Evolutionary conservation across 2,329 filamentous ascomycete species (phyloP), one percentile per base, ranked within the genome.

Genomic region (Thielaviopsis populi): DNA sequence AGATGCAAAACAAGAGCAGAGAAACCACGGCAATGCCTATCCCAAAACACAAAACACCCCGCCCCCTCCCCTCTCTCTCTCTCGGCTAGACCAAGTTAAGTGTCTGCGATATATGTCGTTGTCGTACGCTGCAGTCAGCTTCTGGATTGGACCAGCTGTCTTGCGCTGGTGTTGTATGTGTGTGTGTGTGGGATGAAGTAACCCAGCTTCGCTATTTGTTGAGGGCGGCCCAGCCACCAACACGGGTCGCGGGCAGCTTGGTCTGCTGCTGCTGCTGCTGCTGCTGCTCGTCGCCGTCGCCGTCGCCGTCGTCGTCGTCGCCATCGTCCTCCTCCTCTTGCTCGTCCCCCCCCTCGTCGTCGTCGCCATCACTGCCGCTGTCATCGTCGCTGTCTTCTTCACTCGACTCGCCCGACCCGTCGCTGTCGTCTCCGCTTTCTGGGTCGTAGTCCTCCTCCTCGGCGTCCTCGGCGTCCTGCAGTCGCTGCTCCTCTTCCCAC

Each of bases 401-500:
- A 0, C 72, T 76, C 0, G 73, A 76, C 0, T 75, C 77, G 0
- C 78, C 78, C 1, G 78, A 80, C 2, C 81, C 80, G 0, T 80
- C 81, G 1, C 79, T 79, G 0, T 78, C 78, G 0, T 78, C 80
- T 3, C 80, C 80, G 15, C 74, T 76, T 40, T 76, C 79, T 1
- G 84, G 84, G 65, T 86, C 82, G 68, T 86, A 86, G 68, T 86
- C 83, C 68, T 86, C 83, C 68, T 86, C 84, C 3, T 83, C 76
- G 64, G 84, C 83, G 59, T 84, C 83, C 64, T 85, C 83, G 1
- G 83, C 82, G 43, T 85, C 81, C 65, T 82, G 79, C 42, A 82
- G 67, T 65, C 75, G 73, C 68, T 82, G 78, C 69, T 84, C 81
- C 2, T 73, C 75, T 67, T 83, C 80, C 8, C 73, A 66, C 58